Evolutionary conservation across 768 basidiomycete species (phyloP).

Genomic region (Tylopilus plumbeoviolaceoides): DNA sequence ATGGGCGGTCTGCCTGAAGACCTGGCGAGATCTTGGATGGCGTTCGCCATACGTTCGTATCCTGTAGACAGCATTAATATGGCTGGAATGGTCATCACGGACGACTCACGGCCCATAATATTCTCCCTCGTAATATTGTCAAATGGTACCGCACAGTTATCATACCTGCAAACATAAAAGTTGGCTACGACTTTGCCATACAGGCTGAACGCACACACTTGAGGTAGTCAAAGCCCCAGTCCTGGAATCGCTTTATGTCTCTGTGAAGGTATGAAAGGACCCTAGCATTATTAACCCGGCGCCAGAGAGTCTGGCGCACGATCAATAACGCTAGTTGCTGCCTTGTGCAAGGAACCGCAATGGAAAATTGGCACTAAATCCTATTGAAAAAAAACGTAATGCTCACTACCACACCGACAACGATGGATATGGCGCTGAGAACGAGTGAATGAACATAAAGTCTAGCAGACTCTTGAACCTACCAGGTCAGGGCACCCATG

Average conservation of each 20-base stretch:
- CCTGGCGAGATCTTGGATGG: slow-evolving; percentile 47
- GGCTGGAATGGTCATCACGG: background rate
- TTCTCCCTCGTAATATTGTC: slow-evolving; percentile 53
- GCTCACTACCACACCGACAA: too few relatives aligned
- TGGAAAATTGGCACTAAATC: too few relatives aligned
- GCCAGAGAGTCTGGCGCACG: too few relatives aligned
- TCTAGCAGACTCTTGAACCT: too few relatives aligned
- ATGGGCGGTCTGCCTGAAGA: slow-evolving; percentile 50
- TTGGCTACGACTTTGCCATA: background rate
- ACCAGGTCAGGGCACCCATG: too few relatives aligned
- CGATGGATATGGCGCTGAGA: too few relatives aligned
- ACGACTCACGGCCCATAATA: slow-evolving; percentile 47
- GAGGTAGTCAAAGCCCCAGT: slow-evolving; percentile 64
- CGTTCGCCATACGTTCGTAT: slow-evolving; percentile 57
- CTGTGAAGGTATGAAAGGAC: slow-evolving; percentile 26
- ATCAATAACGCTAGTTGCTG: too few relatives aligned
- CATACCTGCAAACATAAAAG: slow-evolving; percentile 39
- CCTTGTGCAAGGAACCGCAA: too few relatives aligned
- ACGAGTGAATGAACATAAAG: too few relatives aligned
- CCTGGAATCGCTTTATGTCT: slow-evolving; percentile 54
- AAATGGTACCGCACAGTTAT: slow-evolving; percentile 60
- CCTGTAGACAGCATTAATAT: slow-evolving; percentile 33
- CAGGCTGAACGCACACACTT: slow-evolving; percentile 39
- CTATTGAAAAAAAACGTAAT: too few relatives aligned
- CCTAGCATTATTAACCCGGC: too few relatives aligned